Conservation (phyloP, 2,329 filamentous ascomycete species). For the Stylonectria norvegica region DNA sequence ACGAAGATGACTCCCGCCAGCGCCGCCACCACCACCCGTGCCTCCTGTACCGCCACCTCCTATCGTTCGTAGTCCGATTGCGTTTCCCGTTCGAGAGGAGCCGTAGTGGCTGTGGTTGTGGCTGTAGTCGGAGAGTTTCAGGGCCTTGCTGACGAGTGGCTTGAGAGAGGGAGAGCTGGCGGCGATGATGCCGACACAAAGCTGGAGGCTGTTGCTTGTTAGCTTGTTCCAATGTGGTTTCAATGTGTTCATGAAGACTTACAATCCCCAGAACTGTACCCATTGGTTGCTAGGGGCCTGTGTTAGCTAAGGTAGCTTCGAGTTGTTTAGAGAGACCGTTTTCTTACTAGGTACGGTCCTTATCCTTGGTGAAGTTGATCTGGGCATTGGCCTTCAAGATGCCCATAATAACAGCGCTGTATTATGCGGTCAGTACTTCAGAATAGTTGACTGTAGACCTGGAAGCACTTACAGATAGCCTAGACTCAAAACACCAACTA, state of each 20-base stretch:
- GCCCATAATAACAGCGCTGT: slow-evolving; percentile 38
- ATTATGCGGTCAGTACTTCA: background rate
- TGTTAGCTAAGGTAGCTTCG: background rate
- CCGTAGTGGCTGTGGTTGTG: background rate
- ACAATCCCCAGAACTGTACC: slow-evolving; percentile 34
- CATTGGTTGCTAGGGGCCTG: slow-evolving; percentile 17
- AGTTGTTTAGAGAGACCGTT: background rate
- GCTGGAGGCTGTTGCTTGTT: slow-evolving; percentile 34
- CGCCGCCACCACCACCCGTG: no score
- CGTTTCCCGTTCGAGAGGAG: background rate
- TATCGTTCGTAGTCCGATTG: background rate
- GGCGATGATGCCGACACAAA: slow-evolving; percentile 39
- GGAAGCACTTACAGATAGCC: slow-evolving; percentile 36
- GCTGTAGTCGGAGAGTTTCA: slow-evolving; percentile 21
- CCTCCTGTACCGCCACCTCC: no score
- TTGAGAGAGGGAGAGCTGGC: slow-evolving; percentile 39
- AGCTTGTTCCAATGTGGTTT: no score
- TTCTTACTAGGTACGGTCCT: slow-evolving; percentile 31
- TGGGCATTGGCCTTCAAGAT: slow-evolving; percentile 39
- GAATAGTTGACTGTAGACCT: background rate
- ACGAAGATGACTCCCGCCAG: background rate
- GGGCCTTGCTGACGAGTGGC: slow-evolving; percentile 31
- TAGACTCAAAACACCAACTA: slow-evolving; percentile 40
- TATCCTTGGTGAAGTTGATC: slow-evolving; percentile 29
- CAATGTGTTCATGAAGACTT: no score